Conservation (phyloP, 2,329 filamentous ascomycete species). For the Talaromyces sp. region DNA sequence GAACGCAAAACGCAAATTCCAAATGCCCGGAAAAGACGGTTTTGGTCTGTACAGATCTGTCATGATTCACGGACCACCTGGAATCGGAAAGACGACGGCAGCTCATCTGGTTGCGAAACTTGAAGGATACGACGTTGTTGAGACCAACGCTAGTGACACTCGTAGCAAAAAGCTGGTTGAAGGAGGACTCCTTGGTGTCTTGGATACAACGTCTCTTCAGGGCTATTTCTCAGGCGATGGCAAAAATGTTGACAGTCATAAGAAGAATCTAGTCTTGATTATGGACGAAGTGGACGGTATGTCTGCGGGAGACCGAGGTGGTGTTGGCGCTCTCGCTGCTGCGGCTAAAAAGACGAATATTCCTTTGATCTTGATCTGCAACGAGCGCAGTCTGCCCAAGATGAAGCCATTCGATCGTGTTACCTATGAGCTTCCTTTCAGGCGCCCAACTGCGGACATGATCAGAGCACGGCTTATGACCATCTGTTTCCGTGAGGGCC, state of each 20-base stretch:
- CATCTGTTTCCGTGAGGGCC: constrained; percentile 84
- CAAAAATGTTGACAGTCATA: constrained; percentile 71
- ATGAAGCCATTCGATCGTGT: constrained; percentile 97
- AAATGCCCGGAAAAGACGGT: constrained; percentile 77
- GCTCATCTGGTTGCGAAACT: constrained; percentile 91
- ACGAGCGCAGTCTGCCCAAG: constrained; percentile 86
- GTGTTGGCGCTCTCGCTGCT: constrained; percentile 88
- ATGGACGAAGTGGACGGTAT: constrained; percentile 99
- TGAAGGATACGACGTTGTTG: constrained; percentile 88
- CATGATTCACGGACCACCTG: constrained; percentile 90
- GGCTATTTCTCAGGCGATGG: constrained; percentile 86
- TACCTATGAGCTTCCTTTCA: constrained; percentile 80
- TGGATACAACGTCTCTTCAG: constrained; percentile 88
- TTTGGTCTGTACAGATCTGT: constrained; percentile 81
- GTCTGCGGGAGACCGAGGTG: constrained; percentile 94
- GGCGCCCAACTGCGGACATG: constrained; percentile 83
- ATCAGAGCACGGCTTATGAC: constrained; percentile 91
- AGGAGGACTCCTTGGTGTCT: constrained; percentile 77
- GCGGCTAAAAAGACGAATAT: constrained; percentile 94
- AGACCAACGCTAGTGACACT: constrained; percentile 93
- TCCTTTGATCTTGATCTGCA: constrained; percentile 96
- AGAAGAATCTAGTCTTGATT: constrained; percentile 92
- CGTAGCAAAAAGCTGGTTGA: constrained; percentile 96
- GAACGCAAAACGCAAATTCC: constrained; percentile 75
- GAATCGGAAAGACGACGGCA: constrained; percentile 96